Evolutionary conservation across 805 yeast genomes (phyloP), one percentile per base, ranked within the genome.

Genomic region (Pichia insulana): DNA sequence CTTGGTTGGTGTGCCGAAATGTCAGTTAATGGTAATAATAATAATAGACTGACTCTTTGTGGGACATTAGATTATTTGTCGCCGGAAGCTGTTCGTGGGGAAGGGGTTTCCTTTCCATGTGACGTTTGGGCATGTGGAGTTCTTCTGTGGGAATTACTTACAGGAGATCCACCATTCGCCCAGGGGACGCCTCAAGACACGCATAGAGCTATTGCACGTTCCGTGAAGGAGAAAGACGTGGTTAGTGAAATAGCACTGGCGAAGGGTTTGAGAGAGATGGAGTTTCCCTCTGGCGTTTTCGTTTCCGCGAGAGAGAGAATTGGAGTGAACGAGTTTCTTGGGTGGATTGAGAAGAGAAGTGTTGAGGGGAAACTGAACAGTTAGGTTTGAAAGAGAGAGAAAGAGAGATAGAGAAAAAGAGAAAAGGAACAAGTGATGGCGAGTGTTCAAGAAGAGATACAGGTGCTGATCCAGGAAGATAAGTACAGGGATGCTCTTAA

Each of bases 51-150:
- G 13, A 90, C 97, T 0, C 74, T 92, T 67, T 92, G 97, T 62
- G 97, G 98, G 0, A 92, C 98, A 0, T 67, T 90, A 33, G 97
- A 92, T 62, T 90, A 90, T 53, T 63, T 92, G 13, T 94, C 97
- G 0, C 98, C 98, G 7, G 98, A 90, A 63, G 80, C 92, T 83
- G 85, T 90, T 7, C 92, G 83, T 47, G 79, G 84, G 1, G 78
- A 74, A 51, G 83, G 79, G 10, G 92, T 90, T 53, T 90, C 83
- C 52, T 71, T 70, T 41, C 70, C 70, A 40, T 95, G 87, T 0
- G 98, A 90, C 58, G 73, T 83, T 3, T 90, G 98, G 98, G 86
- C 97, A 1, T 65, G 90, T 41, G 98, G 98, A 0, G 78, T 90
- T 2, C 61, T 90, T 30, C 72, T 88, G 48, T 90, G 82, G 56